Evolutionary conservation across 2,329 filamentous ascomycete genomes (phyloP), one percentile per base, ranked within the genome.

Genomic region (Aspergillus alliaceus): DNA sequence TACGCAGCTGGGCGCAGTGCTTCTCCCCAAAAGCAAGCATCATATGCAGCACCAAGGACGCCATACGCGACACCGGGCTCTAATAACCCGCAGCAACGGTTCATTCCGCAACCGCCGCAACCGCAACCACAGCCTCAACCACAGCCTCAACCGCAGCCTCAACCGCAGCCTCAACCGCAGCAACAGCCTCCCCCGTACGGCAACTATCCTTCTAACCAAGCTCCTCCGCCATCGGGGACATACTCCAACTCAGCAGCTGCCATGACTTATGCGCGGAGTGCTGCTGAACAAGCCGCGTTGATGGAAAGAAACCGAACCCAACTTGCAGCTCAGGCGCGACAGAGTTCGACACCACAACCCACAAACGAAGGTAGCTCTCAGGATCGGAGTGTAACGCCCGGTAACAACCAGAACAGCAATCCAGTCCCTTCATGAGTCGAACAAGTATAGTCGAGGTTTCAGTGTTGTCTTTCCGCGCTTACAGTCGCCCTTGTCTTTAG

Each of bases 241-340:
- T 75, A 74, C 51, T 61, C 72, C 22, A 76, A 73, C 53, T 73
- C 66, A 12, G 69, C 74, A 12, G 69, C 72, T 12, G 66, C 69
- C 29, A 66, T 71, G 32, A 68, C 70, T n/a, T 75, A 75, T 62
- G 65, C 72, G 24, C 70, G 75, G 25, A 76, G 67, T 64, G 72
- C 73, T 15, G 70, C 74, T 39, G 75, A 77, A 51, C 75, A 77
- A 60, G 73, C 73, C 22, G 67, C 69, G 2, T 52, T 75, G 44
- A 73, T 75, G 66, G 73, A 75, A 32, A 67, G 72, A 35, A 73
- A 72, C 44, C 75, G 72, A 59, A 66, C 70, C n/a, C 74, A 76
- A 42, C 54, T 75, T 47, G 68, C 71, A 5, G 63, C 64, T 31
- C 68, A 69, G 40, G 61, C 62, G 29, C 69, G 69, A 15, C 71